These are phyloP conservation scores for Rhodofomes roseus DNA, from an alignment of 1,284 basidiomycete genomes.

Conservation along the genomic window DNA sequence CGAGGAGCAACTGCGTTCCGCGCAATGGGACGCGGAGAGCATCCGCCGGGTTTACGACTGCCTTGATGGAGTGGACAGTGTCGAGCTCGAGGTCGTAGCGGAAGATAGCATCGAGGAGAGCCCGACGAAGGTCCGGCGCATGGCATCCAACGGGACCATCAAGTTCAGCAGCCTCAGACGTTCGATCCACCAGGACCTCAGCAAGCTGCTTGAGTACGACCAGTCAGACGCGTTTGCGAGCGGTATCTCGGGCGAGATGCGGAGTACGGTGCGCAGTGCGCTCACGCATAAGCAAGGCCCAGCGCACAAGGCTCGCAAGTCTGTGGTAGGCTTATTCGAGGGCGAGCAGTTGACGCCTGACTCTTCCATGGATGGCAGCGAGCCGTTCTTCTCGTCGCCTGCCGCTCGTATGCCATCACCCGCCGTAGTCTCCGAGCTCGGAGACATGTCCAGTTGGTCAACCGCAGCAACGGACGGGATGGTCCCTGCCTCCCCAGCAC, in stretches of 20 bases:
- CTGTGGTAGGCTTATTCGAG: slow-evolving; percentile 64
- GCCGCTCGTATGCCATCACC: slow-evolving; percentile 14
- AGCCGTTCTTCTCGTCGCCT: slow-evolving; percentile 8
- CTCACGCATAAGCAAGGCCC: slow-evolving; percentile 3
- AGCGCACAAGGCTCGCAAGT: slow-evolving; percentile 44
- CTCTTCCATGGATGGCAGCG: background rate
- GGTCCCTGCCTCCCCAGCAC: slow-evolving; percentile 17
- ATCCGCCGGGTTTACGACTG: slow-evolving; percentile 72
- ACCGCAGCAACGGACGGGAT: slow-evolving; percentile 22
- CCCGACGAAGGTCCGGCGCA: slow-evolving; percentile 2
- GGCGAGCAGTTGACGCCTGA: slow-evolving; percentile 12
- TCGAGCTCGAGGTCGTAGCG: slow-evolving; percentile 39
- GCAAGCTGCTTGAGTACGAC: slow-evolving; percentile 16
- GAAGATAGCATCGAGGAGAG: slow-evolving; percentile 28
- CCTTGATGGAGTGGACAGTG: slow-evolving; percentile 52
- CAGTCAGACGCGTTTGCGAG: slow-evolving; percentile 25
- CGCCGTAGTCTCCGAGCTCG: slow-evolving; percentile 2
- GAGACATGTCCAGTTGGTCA: slow-evolving; percentile 23
- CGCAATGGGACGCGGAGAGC: slow-evolving; percentile 66
- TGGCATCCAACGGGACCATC: slow-evolving; percentile 29
- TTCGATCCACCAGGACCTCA: slow-evolving; percentile 31
- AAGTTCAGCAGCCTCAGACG: slow-evolving; percentile 42
- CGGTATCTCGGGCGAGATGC: slow-evolving; percentile 31
- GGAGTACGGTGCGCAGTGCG: slow-evolving; percentile 29
- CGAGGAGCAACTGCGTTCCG: slow-evolving; percentile 54